A percentile compares a stretch with the other conserved stretches of the same genome.
Conservation (phyloP, 2,329 filamentous ascomycete genomes). For the Penicillium sp. region DNA sequence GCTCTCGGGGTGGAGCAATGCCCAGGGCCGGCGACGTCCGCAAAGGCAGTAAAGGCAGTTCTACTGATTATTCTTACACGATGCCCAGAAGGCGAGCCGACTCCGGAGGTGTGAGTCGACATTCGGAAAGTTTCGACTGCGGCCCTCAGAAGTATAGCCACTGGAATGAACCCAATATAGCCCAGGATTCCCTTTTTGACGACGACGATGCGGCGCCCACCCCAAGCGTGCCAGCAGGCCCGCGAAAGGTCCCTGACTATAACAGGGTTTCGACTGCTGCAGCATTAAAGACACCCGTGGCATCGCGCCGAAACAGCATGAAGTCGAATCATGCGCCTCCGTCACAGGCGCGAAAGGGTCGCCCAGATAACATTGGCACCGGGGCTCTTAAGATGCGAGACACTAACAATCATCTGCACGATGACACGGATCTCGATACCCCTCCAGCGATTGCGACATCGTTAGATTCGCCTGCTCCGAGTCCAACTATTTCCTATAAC, state of each 20-base stretch:
- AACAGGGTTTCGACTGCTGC: constrained; percentile 20
- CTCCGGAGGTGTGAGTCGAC: constrained; percentile 32
- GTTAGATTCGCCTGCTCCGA: constrained; percentile 52
- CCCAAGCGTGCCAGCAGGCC: constrained; percentile 77
- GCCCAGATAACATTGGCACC: constrained; percentile 41
- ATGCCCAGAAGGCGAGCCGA: constrained; percentile 34
- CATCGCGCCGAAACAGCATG: constrained; percentile 43
- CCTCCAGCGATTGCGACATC: constrained; percentile 45
- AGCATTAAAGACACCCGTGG: constrained; percentile 31
- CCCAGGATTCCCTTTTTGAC: constrained; percentile 27
- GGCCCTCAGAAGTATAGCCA: constrained; percentile 35
- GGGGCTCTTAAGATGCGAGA: constrained; percentile 32
- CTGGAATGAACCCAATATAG: constrained; percentile 19
- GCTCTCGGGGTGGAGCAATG: constrained; percentile 33
- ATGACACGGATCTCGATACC: constrained; percentile 29
- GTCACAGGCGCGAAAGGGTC: constrained; percentile 35
- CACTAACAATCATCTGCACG: constrained; percentile 27
- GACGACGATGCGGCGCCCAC: constrained; percentile 77
- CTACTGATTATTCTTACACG: constrained; percentile 66
- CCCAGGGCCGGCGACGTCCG: constrained; percentile 39
- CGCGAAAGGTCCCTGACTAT: constrained; percentile 54
- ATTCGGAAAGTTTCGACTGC: constrained; percentile 48
- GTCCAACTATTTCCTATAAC: constrained; percentile 53
- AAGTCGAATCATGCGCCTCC: constrained; percentile 43
- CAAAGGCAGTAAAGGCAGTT: constrained; percentile 71